Evolutionary conservation across 345 rosid species (phyloP), one percentile per base, ranked within the genome.

Genomic region (Brassica napus): DNA sequence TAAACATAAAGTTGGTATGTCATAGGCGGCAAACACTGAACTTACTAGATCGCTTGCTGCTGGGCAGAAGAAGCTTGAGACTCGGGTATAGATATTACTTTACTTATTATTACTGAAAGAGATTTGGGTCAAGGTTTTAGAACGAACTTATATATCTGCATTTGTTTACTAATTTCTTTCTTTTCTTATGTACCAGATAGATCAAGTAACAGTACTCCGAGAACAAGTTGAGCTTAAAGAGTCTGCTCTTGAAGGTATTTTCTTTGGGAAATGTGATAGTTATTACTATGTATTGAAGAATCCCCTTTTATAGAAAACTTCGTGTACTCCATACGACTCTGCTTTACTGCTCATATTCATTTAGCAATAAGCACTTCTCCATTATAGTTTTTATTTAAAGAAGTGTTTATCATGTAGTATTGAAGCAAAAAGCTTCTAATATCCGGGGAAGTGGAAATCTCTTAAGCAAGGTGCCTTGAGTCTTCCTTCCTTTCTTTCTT

Each of bases 31-130:
- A 78, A 92, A 92, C 81, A 91, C 93, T 80, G 95, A 92, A 75
- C 98, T 94, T 80, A 92, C 98, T 35, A 90, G 88, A 82, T 88
- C 91, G 69, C 82, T 92, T 80, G 98, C 97, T 70, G 73, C 89
- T 30, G 83, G 87, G 65, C 99, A 89, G 85, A 91, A 92, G 90
- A 89, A 88, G 82, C 92, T 92, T 65, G 89, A 91, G 84, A 69
- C 85, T 66, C 91, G 92, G 98, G 98, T 94, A 91, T 74, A 76
- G 9, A 70, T 59, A 65, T 24, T 42, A 72, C 82, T 61, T 54
- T 16, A 18, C 18, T 18, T 18, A 18, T 18, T 18, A 18, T 18
- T 18, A 18, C 18, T 18, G 18, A 18, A 18, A 18, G 18, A 18
- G 18, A 18, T 18, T 18, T 18, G 18, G 18, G 18, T 18, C 77